Percentiles rank a stretch among this genome's conserved stretches.
These are phyloP conservation scores for Tricharina praecox DNA, from an alignment of 495 filamentous ascomycete species.

Conservation along the genomic window DNA sequence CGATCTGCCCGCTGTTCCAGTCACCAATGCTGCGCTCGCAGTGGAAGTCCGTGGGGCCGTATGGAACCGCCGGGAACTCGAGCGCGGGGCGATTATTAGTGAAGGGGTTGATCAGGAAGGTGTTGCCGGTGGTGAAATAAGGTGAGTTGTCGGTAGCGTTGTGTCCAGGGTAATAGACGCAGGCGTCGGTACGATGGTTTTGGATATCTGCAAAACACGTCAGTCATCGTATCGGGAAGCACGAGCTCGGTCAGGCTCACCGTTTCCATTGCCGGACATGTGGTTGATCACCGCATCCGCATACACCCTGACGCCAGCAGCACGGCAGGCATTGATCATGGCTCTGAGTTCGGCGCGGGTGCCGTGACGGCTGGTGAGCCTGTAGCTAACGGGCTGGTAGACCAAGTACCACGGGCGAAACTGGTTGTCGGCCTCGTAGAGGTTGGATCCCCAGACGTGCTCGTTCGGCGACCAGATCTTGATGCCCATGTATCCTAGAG, in stretches of 20 bases:
- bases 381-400: conserved; percentile 27
- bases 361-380: conserved; percentile 23
- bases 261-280: conserved; percentile 10
- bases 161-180: conserved; percentile 21
- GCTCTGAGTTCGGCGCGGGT: conserved; percentile 24
- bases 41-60: conserved; percentile 28
- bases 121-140: conserved; percentile 27
- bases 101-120: conserved; percentile 25
- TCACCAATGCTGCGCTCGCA: conserved; percentile 21
- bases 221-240: not conserved
- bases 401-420: conserved; percentile 26
- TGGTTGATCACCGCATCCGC: conserved; percentile 27
- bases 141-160: conserved; percentile 27
- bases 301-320: conserved; percentile 26
- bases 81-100: conserved; percentile 25
- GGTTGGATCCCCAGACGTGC: conserved; percentile 26
- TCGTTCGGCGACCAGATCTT: conserved; percentile 27
- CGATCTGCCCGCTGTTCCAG: conserved; percentile 25
- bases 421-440: conserved; percentile 21
- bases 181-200: conserved; percentile 23
- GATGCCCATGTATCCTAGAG: conserved; percentile 26
- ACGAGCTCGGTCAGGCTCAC: too few relatives aligned
- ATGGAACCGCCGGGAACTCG: conserved; percentile 27
- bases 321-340: conserved; percentile 27
- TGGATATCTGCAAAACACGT: conserved; percentile 21